Percentiles rank a stretch among this genome's conserved stretches.
These are phyloP conservation scores for Suhomyces panamericanus DNA, from an alignment of 1,139 yeast genomes.

Conservation along the genomic window DNA sequence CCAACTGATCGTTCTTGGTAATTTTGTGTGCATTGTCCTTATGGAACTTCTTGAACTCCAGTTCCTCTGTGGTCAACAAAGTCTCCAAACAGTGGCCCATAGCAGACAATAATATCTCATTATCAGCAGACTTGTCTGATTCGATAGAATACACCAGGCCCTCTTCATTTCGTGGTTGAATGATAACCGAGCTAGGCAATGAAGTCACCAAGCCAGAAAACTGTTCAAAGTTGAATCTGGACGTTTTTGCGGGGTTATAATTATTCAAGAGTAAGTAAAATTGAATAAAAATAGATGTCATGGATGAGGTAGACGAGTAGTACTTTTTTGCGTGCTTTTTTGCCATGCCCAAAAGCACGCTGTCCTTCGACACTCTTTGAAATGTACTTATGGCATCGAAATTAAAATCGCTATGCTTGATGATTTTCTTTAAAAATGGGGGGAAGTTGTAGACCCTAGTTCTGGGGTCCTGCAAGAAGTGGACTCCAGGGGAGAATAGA, in stretches of 20 bases:
- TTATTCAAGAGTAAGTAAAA: constrained; percentile 73
- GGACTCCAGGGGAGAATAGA: constrained; percentile 81
- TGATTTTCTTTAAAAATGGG: constrained; percentile 58
- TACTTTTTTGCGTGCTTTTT: constrained; percentile 41
- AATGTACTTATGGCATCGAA: constrained; percentile 57
- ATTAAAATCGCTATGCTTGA: constrained; percentile 68
- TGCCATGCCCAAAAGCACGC: constrained; percentile 54
- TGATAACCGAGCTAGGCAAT: constrained; percentile 44
- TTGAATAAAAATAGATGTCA: constrained; percentile 76
- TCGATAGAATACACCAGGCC: constrained; percentile 61
- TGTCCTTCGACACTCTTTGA: constrained; percentile 65
- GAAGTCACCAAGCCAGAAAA: constrained; percentile 35
- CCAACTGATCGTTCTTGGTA: constrained; percentile 8
- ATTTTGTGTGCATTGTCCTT: constrained; percentile 13
- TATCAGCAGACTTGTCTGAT: constrained; percentile 66
- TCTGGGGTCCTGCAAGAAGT: constrained; percentile 74
- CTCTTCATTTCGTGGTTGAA: constrained; percentile 36
- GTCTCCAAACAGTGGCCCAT: constrained; percentile 81
- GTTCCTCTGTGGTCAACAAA: constrained; percentile 60
- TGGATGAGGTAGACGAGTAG: constrained; percentile 83
- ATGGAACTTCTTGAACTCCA: constrained; percentile 43
- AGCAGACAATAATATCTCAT: constrained; percentile 69
- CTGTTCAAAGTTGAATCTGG: constrained; percentile 36
- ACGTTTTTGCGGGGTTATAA: constrained; percentile 23
- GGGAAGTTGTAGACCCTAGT: constrained; percentile 72